Conservation (phyloP, 192 early-diverging fungal species). For the Coemansia sp. region DNA sequence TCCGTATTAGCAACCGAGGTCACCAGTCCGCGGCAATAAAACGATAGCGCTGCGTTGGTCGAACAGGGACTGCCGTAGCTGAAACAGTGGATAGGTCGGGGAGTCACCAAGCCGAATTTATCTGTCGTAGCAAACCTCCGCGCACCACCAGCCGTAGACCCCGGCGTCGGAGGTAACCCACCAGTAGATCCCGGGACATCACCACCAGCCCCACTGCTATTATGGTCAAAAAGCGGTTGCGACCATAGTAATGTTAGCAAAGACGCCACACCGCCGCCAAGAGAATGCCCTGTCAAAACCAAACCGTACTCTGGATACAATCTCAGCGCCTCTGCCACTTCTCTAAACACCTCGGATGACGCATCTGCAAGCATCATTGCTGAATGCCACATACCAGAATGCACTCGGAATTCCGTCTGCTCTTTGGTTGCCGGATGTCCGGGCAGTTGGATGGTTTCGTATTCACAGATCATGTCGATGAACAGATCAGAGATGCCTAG, state of each 20-base stretch:
- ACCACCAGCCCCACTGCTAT: not conserved
- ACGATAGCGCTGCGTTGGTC: slow-evolving; percentile 64
- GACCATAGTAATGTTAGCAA: slow-evolving; percentile 75
- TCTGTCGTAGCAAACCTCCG: slow-evolving; percentile 63
- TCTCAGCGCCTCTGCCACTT: slow-evolving; percentile 66
- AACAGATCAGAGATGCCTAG: slow-evolving; percentile 82
- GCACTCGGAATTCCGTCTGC: slow-evolving; percentile 55
- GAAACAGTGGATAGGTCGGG: slow-evolving; percentile 78
- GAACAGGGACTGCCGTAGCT: slow-evolving; percentile 82
- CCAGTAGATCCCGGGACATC: not conserved
- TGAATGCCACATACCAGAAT: slow-evolving; percentile 83
- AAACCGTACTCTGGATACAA: slow-evolving; percentile 75
- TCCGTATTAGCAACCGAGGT: slow-evolving; percentile 79
- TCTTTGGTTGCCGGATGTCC: slow-evolving; percentile 12
- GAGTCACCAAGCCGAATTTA: slow-evolving; percentile 61
- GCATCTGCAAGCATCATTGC: slow-evolving; percentile 66
- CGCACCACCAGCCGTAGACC: slow-evolving; percentile 23
- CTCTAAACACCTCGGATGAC: slow-evolving; percentile 65
- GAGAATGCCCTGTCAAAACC: slow-evolving; percentile 81
- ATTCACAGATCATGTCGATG: slow-evolving; percentile 81
- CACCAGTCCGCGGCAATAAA: slow-evolving; percentile 65
- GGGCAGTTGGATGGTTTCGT: slow-evolving; percentile 42
- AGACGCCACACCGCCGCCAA: slow-evolving; percentile 84
- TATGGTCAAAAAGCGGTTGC: slow-evolving; percentile 30
- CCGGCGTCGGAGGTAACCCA: slow-evolving; percentile 15